These are phyloP conservation scores for Phialophora verrucosa DNA, from an alignment of 2,329 filamentous ascomycete species.

Conservation along the genomic window DNA sequence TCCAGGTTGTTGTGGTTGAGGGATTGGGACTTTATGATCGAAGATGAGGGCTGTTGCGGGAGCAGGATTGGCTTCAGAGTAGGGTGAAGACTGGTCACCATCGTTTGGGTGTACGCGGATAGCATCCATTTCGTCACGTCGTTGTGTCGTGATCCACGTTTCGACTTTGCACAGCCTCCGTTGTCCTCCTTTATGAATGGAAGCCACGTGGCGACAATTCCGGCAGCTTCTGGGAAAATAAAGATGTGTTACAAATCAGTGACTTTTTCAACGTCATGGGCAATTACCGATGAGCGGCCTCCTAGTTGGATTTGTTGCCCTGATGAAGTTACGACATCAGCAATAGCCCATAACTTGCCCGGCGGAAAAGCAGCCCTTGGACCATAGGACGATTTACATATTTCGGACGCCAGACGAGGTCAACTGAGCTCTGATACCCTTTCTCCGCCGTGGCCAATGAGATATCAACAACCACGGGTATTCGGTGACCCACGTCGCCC, in stretches of 20 bases:
- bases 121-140: constrained; percentile 20
- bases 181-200: neutral
- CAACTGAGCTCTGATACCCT: neutral
- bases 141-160: constrained; percentile 1
- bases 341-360: neutral
- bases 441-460: constrained; percentile 1
- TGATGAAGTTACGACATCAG: constrained; percentile 3
- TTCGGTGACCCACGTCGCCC: neutral
- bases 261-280: neutral
- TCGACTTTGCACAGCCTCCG: neutral
- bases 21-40: constrained; percentile 38
- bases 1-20: constrained; percentile 29
- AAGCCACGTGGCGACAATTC: constrained; percentile 4
- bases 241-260: neutral
- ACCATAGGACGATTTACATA: neutral
- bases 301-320: neutral
- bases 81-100: constrained; percentile 12
- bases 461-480: neutral
- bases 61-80: constrained; percentile 21
- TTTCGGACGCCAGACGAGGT: neutral
- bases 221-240: neutral
- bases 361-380: neutral
- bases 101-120: constrained; percentile 19
- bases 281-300: neutral
- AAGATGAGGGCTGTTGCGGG: constrained; percentile 36